Evolutionary conservation across 192 early-diverging fungal genomes (phyloP).

Genomic region (Linnemannia zychae): DNA sequence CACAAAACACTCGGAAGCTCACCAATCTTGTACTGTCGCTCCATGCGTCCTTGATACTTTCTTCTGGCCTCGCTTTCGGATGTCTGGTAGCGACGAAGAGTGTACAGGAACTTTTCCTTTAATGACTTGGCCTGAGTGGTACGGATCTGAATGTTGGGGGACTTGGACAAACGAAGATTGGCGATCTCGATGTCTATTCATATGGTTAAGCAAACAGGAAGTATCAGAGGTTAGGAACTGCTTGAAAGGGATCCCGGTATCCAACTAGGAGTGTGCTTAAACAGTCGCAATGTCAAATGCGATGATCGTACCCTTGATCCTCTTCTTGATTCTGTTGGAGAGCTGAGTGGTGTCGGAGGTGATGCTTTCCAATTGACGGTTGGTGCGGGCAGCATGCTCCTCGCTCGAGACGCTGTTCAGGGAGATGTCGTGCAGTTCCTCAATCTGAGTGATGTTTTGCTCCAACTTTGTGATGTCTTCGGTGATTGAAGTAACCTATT

Average conservation of each 20-base stretch:
- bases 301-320: constrained; percentile 57
- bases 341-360: constrained; percentile 51
- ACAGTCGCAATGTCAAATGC: constrained; percentile 15
- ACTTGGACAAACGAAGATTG: constrained; percentile 31
- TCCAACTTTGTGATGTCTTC: constrained; percentile 39
- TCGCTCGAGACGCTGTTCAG: constrained; percentile 52
- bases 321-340: constrained; percentile 59
- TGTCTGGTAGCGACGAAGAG: constrained; percentile 82
- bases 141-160: constrained; percentile 39
- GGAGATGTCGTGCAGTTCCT: constrained; percentile 54
- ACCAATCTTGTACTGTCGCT: constrained; percentile 89
- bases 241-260: not conserved
- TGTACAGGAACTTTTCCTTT: constrained; percentile 73
- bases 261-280: constrained; percentile 28
- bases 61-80: constrained; percentile 85
- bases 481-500: constrained; percentile 45
- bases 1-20: not conserved
- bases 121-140: constrained; percentile 61
- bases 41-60: constrained; percentile 87
- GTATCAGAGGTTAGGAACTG: not conserved
- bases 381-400: constrained; percentile 29
- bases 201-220: not conserved
- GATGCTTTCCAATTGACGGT: constrained; percentile 53
- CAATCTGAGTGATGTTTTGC: constrained; percentile 53
- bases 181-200: constrained; percentile 42